These are phyloP conservation scores for Dorcoceras hygrometricum DNA, from an alignment of 257 asterid species.

Conservation along the genomic window DNA sequence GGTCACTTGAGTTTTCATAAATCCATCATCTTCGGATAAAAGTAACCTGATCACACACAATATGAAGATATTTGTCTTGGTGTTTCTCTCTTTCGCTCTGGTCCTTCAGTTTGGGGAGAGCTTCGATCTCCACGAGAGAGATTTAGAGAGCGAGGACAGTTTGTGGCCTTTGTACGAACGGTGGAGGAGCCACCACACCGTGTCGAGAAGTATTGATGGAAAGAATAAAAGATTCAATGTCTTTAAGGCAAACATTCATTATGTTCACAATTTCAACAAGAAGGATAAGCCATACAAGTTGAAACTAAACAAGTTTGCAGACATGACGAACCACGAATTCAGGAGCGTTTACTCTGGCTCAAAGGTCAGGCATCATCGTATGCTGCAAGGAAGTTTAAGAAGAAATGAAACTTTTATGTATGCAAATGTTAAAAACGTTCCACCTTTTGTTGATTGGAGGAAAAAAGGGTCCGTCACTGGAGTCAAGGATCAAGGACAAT, in stretches of 20 bases:
- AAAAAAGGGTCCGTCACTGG: conserved; percentile 65
- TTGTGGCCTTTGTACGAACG: conserved; percentile 79
- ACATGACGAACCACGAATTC: conserved; percentile 90
- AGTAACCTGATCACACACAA: conserved; percentile 17
- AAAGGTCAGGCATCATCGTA: conserved; percentile 59
- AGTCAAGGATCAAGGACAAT: conserved; percentile 84
- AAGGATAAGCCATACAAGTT: conserved; percentile 73
- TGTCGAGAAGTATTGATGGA: conserved; percentile 58
- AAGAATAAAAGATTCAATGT: conserved; percentile 70
- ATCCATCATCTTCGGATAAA: conserved; percentile 19
- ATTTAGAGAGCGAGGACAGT: conserved; percentile 69
- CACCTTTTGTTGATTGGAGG: conserved; percentile 84
- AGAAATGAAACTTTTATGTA: conserved; percentile 55
- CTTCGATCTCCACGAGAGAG: conserved; percentile 67
- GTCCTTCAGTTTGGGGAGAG: conserved; percentile 38
- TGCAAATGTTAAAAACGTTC: conserved; percentile 42
- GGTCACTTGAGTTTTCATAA: conserved; percentile 22
- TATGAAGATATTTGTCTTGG: conserved; percentile 33
- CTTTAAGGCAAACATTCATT: conserved; percentile 63
- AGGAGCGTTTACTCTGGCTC: conserved; percentile 56
- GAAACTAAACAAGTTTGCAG: conserved; percentile 79
- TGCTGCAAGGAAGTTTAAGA: conserved; percentile 41
- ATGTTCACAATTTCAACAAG: conserved; percentile 60
- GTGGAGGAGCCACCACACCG: conserved; percentile 87
- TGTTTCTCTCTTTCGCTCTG: conserved; percentile 41